A percentile compares a stretch with the other conserved stretches of the same genome.
phyloP scores from a whole-genome alignment of 1,284 basidiomycete genomes.

The Sporisorium exsertum region DNA sequence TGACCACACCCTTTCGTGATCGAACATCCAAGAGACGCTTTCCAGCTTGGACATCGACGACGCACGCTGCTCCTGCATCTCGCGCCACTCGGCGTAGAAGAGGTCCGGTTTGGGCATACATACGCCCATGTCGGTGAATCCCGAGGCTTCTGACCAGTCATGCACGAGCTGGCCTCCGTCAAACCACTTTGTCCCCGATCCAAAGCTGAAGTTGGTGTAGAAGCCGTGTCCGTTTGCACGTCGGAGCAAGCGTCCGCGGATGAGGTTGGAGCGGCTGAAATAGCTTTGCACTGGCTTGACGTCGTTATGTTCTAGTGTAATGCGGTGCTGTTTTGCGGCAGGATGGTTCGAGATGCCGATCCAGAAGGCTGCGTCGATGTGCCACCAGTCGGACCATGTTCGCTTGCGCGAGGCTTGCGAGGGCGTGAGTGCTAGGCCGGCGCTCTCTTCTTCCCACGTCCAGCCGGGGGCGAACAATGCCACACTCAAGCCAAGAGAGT shows the following conservation, averaged over 20 bases:
- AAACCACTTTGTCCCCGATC: slow-evolving; percentile 55
- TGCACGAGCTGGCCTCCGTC: slow-evolving; percentile 41
- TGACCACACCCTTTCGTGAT: slow-evolving; percentile 21
- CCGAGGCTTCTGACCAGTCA: slow-evolving; percentile 8
- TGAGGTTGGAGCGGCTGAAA: slow-evolving; percentile 18
- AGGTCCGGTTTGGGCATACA: slow-evolving; percentile 50
- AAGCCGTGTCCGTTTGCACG: slow-evolving; percentile 19
- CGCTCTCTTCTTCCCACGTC: slow-evolving; percentile 63
- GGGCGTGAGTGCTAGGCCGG: slow-evolving; percentile 15
- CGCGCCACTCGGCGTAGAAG: slow-evolving; percentile 17
- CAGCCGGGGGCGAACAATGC: slow-evolving; percentile 64
- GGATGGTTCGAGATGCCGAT: background rate
- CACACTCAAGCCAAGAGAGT: slow-evolving; percentile 47
- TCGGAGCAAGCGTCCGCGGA: background rate
- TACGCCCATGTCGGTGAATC: slow-evolving; percentile 49
- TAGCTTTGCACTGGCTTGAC: slow-evolving; percentile 22
- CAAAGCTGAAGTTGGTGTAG: slow-evolving; percentile 56
- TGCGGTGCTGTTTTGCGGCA: background rate
- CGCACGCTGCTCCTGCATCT: background rate
- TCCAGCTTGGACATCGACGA: background rate
- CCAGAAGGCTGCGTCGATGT: slow-evolving; percentile 51
- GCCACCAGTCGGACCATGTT: slow-evolving; percentile 56
- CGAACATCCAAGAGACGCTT: slow-evolving; percentile 10
- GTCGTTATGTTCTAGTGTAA: background rate
- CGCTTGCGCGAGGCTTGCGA: slow-evolving; percentile 11